A percentile compares a stretch with the other conserved stretches of the same genome.
phyloP scores from a whole-genome alignment of 2,329 filamentous ascomycete species.

The Pyrenochaeta sp. region DNA sequence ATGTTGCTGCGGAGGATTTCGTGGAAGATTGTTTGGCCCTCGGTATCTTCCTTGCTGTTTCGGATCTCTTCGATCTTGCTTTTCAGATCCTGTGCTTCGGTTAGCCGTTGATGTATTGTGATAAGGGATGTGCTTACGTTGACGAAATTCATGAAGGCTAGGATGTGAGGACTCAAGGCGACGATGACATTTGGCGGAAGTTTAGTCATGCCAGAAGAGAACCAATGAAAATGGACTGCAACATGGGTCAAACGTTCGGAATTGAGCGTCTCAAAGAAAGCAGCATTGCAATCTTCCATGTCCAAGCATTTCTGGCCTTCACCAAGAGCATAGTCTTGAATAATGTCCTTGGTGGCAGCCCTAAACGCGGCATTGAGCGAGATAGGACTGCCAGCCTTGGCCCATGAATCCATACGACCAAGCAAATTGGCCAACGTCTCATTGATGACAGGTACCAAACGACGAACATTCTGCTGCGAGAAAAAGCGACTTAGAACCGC shows the following conservation, averaged over 20 bases:
- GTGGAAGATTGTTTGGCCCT: slow-evolving; percentile 29
- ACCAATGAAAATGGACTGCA: neutral
- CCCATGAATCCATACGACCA: slow-evolving; percentile 5
- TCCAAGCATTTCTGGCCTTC: slow-evolving; percentile 13
- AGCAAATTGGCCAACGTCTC: slow-evolving; percentile 3
- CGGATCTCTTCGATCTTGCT: neutral
- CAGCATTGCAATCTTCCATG: slow-evolving; percentile 4
- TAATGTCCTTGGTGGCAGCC: slow-evolving; percentile 9
- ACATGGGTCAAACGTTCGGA: neutral
- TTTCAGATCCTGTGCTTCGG: neutral
- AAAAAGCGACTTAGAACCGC: slow-evolving; percentile 8
- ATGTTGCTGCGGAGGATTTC: slow-evolving; percentile 41
- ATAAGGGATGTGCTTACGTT: neutral
- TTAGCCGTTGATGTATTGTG: neutral
- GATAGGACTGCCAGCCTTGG: neutral
- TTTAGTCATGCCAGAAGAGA: neutral
- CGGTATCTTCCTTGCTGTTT: neutral
- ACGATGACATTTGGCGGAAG: neutral
- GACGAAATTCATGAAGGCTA: neutral
- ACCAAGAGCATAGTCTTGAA: slow-evolving; percentile 6
- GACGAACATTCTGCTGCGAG: slow-evolving; percentile 8
- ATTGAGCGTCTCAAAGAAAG: neutral
- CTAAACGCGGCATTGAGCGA: slow-evolving; percentile 4
- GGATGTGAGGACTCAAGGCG: neutral
- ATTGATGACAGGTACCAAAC: slow-evolving; percentile 6